Base-by-base conservation (phyloP, 2,329 filamentous ascomycete species). In the Diaporthe nobilis region DNA sequence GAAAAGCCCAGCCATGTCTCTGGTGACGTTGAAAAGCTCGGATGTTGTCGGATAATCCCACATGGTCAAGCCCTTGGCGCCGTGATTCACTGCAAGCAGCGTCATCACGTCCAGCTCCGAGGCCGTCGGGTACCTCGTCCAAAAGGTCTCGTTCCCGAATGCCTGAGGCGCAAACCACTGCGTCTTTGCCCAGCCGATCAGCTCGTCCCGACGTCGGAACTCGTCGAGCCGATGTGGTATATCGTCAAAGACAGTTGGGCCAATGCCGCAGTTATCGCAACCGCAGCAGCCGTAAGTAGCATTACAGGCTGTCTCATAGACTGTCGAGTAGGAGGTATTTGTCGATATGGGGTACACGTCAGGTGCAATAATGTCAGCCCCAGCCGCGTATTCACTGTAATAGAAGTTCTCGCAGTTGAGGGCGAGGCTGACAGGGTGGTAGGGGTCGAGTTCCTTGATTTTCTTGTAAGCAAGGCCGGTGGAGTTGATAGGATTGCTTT, bases 371-470 rank as follows among this genome's bases (percentile, higher is more conserved):
- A 89, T 89, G 75, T 90, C 88, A 0, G 87, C 85, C 12, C 88
- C 88, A 1, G 84, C 79, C 1, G 85, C 82, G 78, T 90, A 90
- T n/a, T 87, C 82, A 37, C 81, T 76, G 79, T 88, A 90, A 79
- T 88, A 85, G 80, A 88, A 90, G 77, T 89, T 88, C 63, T 85
- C 84, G 80, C 88, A 90, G 77, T 90, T 90, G 42, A 90, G 81
- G 4, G 85, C 85, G 4, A 90, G 82, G 7, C 84, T 86, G n/a
- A 88, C 83, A 0, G 88, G 88, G 80, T 90, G 88, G 77, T 89
- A 90, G 0, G 87, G 87, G 77, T 90, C 88, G 7, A 88, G 78
- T 4, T 79, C 78, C 72, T 85, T 85, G 76, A 90, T 84, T 58
- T 83, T 78, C 15, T 85, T 79, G 79, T 89, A 88, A 0, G 87